Evolutionary conservation across 371 early-diverging fungal species (phyloP), one percentile per base, ranked within the genome.

Genomic region (Zancudomyces culisetae): DNA sequence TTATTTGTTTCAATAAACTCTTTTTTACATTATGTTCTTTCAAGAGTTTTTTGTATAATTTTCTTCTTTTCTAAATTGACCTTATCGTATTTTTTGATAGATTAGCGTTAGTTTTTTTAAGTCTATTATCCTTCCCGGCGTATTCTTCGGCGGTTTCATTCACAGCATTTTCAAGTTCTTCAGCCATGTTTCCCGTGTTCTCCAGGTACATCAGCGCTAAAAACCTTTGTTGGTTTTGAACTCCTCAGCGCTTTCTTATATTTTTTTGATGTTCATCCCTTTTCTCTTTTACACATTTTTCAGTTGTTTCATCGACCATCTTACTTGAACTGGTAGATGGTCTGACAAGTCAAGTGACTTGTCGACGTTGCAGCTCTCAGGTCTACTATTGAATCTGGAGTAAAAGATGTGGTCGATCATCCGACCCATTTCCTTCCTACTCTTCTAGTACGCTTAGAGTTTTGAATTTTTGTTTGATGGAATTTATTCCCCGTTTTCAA

Each of bases 351-450:
- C 45, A 4, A 43, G n/a, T 4, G 8, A 10, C 22, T 24, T 20
- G 45, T 43, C n/a, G 8, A 24, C 45, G 26, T 12, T 10, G 45
- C 45, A 43, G 8, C 45, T 8, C 22, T 43, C 24, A 4, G 45
- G n/a, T 8, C 45, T 4, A n/a, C 4, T 10, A n/a, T 43, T 43
- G n/a, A 43, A n/a, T 24, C 45, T 24, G 4, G n/a, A 20, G 26
- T 43, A 43, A 10, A 43, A 43, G 20, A 43, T 43, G 45, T 43
- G 45, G 45, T 43, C 45, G 8, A 43, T 43, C 45, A 43, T 43
- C 22, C 45, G 45, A 12, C 45, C 45, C 4, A 43, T 24, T 10
- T 20, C 24, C 12, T 4, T 43, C 24, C 24, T 4, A n/a, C 24
- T 43, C 8, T 43, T 22, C 45, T 24, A 4, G 20, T 20, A 43